Evolutionary conservation across 2,329 filamentous ascomycete genomes (phyloP).

Genomic region (Pseudomassariella vexata): DNA sequence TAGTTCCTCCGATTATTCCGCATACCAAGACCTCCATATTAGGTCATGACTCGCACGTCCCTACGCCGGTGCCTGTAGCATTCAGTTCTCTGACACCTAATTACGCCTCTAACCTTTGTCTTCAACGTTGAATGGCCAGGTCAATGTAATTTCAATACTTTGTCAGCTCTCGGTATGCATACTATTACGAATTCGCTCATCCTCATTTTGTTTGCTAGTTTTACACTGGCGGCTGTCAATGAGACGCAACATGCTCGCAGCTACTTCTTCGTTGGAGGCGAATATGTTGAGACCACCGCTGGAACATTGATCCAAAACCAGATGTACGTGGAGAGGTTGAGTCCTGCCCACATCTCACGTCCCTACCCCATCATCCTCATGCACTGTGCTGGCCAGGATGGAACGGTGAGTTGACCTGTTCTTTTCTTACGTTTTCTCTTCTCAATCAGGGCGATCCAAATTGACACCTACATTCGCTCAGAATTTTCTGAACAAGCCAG

Average conservation of each 20-base stretch:
- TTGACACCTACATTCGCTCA: too few relatives aligned
- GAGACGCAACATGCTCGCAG: conserved; percentile 6
- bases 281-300: conserved; percentile 5
- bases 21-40: too few relatives aligned
- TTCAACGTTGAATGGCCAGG: too few relatives aligned
- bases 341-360: not conserved
- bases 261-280: conserved; percentile 9
- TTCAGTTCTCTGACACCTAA: too few relatives aligned
- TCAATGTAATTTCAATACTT: too few relatives aligned
- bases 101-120: too few relatives aligned
- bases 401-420: conserved; percentile 11
- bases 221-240: not conserved
- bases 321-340: conserved; percentile 7
- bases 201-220: not conserved
- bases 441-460: too few relatives aligned
- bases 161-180: too few relatives aligned
- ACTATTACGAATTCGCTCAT: too few relatives aligned
- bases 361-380: conserved; percentile 20
- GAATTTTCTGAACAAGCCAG: conserved; percentile 26
- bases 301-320: conserved; percentile 3
- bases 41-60: too few relatives aligned
- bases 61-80: too few relatives aligned
- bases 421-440: not conserved
- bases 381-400: conserved; percentile 17
- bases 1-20: too few relatives aligned